Conservation (phyloP, 2,329 filamentous ascomycete genomes). For the Scedosporium minutisporum region DNA sequence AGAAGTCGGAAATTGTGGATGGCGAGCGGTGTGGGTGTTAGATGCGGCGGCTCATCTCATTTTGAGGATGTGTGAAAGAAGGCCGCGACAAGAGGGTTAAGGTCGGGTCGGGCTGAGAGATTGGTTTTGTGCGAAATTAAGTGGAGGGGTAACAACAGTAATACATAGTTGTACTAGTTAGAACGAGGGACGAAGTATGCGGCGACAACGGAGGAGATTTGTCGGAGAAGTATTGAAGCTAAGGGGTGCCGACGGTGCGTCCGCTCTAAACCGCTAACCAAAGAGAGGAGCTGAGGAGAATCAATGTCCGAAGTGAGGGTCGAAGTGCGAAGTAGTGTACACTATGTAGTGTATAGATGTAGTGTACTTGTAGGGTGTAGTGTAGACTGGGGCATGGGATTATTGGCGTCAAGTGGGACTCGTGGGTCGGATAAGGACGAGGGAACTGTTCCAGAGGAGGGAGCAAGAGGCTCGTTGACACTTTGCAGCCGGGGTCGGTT, state of each 20-base stretch:
- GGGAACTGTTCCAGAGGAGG: neutral
- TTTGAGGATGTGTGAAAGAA: neutral
- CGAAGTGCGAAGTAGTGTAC: no score
- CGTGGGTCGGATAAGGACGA: neutral
- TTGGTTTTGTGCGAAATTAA: conserved; percentile 1
- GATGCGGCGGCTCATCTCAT: neutral
- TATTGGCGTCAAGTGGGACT: neutral
- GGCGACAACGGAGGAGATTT: no score
- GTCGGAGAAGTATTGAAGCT: no score
- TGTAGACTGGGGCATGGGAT: neutral
- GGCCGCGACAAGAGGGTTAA: neutral
- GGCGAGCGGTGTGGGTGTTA: neutral
- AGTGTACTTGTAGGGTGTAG: no score
- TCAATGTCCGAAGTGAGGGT: no score
- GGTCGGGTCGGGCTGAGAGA: neutral
- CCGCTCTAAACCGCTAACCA: no score
- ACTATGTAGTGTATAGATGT: no score
- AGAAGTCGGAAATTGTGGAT: neutral
- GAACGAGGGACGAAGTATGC: neutral
- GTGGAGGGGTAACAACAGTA: neutral
- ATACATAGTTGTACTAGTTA: neutral
- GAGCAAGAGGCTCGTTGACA: no score
- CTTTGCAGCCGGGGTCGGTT: neutral
- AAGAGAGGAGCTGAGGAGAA: no score
- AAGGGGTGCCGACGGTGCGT: no score